Conservation (phyloP, 2,329 filamentous ascomycete genomes). For the Xylariales sp. region DNA sequence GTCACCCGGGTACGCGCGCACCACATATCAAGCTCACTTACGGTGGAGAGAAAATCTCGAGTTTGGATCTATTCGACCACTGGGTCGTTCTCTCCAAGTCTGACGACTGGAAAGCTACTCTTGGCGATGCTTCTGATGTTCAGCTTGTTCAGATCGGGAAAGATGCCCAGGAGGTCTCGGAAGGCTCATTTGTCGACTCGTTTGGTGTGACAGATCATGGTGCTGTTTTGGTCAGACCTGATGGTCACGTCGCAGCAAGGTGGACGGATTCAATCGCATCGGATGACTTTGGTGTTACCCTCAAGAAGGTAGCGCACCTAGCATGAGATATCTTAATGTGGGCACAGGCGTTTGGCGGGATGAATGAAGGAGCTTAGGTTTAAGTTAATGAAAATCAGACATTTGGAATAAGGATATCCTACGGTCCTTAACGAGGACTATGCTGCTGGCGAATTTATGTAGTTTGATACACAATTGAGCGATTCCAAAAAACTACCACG, state of each 20-base stretch:
- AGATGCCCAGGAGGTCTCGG: not conserved
- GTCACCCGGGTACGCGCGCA: slow-evolving; percentile 3
- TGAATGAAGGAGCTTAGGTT: too few species aligned
- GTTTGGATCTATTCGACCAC: not conserved
- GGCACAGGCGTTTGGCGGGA: too few species aligned
- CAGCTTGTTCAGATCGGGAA: not conserved
- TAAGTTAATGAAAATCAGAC: too few species aligned
- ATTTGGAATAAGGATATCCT: too few species aligned
- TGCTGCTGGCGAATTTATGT: too few species aligned
- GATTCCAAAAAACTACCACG: too few species aligned
- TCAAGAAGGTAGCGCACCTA: not conserved
- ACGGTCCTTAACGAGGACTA: too few species aligned
- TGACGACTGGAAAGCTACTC: not conserved
- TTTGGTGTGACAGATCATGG: not conserved
- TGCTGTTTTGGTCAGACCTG: slow-evolving; percentile 1
- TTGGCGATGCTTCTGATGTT: not conserved
- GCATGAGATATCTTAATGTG: too few species aligned
- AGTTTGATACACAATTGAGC: too few species aligned
- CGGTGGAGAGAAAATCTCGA: not conserved
- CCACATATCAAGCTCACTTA: slow-evolving; percentile 2
- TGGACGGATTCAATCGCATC: not conserved
- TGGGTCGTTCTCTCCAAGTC: slow-evolving; percentile 1
- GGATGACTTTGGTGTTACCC: not conserved
- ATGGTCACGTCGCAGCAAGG: slow-evolving; percentile 1
- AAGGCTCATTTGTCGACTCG: slow-evolving; percentile 1